Evolutionary conservation across 495 filamentous ascomycete genomes (phyloP), one percentile per base, ranked within the genome.

Genomic region (Penicillium alfredii): DNA sequence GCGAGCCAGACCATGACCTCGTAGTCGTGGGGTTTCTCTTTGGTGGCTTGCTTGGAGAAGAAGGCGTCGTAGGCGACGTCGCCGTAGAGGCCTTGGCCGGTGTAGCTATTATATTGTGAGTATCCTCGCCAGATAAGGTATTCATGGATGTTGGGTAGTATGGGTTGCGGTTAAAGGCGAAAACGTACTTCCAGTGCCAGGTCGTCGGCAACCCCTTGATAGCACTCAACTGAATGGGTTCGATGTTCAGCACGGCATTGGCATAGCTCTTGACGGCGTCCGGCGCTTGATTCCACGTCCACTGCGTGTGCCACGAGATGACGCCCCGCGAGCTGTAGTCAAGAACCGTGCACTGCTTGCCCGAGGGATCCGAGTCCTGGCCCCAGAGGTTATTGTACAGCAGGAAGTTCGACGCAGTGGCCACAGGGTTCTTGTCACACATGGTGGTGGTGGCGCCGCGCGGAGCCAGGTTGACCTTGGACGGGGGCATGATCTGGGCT

Each of bases 1-100:
- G 51, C 72, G 4, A 78, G 63, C 75, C 76, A 80, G 38, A 80
- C 61, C 76, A 80, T 80, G 45, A 80, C 56, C 47, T 80, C 76
- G 52, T 75, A 76, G 26, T 65, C 52, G n/a, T 64, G 38, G 3
- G 60, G 53, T 11, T 57, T 45, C 2, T 59, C 55, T 24, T 64
- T 64, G 48, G 73, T 77, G 24, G 75, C 51, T 40, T 77, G 69
- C 45, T 76, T 74, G 9, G 70, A 60, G 4, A 78, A 71, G 37
- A 68, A 35, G 7, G 25, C 25, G 10, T 42, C 32, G 32, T 42
- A 42, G 1, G 39, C 30, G 7, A 42, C 39, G 13, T 42, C 30
- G 6, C 13, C 39, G 9, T 29, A 19, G 7, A 35, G 27, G 9
- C 30, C 17, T 11, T n/a, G 5, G 7, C 38, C 30, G 11, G 38